A percentile compares a stretch with the other conserved stretches of the same genome.
Conservation (phyloP, 768 basidiomycete genomes). For the Heimioporus sp. region DNA sequence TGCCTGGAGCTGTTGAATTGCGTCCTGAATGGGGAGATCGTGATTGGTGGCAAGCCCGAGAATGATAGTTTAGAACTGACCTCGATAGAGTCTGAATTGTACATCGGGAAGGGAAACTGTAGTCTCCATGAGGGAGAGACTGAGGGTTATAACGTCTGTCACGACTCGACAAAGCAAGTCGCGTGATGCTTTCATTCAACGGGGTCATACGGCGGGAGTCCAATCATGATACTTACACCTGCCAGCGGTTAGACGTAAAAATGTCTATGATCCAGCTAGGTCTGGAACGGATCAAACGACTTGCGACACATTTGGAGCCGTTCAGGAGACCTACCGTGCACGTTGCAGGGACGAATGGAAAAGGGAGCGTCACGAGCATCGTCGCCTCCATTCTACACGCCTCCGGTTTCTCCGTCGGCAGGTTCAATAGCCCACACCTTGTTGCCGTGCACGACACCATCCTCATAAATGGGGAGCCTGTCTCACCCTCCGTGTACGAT, state of each 20-base stretch:
- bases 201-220: too few relatives aligned
- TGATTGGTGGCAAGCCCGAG: background rate
- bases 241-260: background rate
- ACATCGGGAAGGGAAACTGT: conserved; percentile 8
- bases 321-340: conserved; percentile 84
- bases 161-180: too few relatives aligned
- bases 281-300: conserved; percentile 52
- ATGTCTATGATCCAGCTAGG: conserved; percentile 67
- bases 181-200: too few relatives aligned
- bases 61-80: conserved; percentile 3
- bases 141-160: background rate
- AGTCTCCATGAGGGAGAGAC: background rate
- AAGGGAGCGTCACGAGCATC: conserved; percentile 88
- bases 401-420: conserved; percentile 61
- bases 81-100: conserved; percentile 13
- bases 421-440: conserved; percentile 94
- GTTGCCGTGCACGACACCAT: conserved; percentile 77
- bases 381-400: conserved; percentile 70
- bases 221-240: too few relatives aligned
- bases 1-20: conserved; percentile 17
- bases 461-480: conserved; percentile 55
- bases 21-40: conserved; percentile 7
- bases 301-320: conserved; percentile 54
- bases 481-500: conserved; percentile 48
- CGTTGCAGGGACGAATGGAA: conserved; percentile 95